phyloP scores from a whole-genome alignment of 306 rosid genomes.

The Castanea crenata region DNA sequence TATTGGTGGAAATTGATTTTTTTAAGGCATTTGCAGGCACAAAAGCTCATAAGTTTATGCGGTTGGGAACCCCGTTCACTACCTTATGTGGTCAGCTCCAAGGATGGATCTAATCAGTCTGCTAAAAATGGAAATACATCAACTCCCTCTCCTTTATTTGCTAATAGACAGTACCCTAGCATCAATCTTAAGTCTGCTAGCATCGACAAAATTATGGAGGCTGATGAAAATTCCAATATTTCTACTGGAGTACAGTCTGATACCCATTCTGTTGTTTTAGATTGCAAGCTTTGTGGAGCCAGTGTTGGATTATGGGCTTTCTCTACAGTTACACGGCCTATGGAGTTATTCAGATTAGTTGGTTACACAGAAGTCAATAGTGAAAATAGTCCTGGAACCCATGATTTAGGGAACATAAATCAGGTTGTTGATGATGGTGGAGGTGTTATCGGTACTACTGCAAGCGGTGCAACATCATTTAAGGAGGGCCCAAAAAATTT shows the following conservation, averaged over 20 bases:
- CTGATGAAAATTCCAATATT: conserved; percentile 34
- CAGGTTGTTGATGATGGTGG: conserved; percentile 31
- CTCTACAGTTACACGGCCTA: conserved; percentile 55
- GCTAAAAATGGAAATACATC: conserved; percentile 24
- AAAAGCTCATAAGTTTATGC: conserved; percentile 70
- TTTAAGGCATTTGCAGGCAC: conserved; percentile 60
- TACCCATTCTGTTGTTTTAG: conserved; percentile 77
- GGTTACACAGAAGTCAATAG: conserved; percentile 56
- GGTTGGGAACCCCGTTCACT: conserved; percentile 91
- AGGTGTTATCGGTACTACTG: conserved; percentile 19
- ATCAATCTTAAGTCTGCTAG: conserved; percentile 31
- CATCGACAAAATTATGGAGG: conserved; percentile 29
- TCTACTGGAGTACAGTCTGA: conserved; percentile 46
- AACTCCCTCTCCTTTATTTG: conserved; percentile 26
- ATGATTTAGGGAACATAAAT: conserved; percentile 29
- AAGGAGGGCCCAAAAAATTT: conserved; percentile 47
- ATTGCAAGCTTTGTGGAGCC: conserved; percentile 92
- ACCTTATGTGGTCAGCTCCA: conserved; percentile 67
- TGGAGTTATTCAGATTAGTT: conserved; percentile 67
- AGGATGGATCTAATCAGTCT: conserved; percentile 44
- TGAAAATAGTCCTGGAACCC: conserved; percentile 35
- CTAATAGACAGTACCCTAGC: conserved; percentile 29
- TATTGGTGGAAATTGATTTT: conserved; percentile 12
- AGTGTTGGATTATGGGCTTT: conserved; percentile 93
- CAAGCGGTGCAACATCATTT: conserved; percentile 42